A percentile compares a stretch with the other conserved stretches of the same genome.
Conservation (phyloP, 2,329 filamentous ascomycete species). For the Graphilbum ipis-grandicollis region DNA sequence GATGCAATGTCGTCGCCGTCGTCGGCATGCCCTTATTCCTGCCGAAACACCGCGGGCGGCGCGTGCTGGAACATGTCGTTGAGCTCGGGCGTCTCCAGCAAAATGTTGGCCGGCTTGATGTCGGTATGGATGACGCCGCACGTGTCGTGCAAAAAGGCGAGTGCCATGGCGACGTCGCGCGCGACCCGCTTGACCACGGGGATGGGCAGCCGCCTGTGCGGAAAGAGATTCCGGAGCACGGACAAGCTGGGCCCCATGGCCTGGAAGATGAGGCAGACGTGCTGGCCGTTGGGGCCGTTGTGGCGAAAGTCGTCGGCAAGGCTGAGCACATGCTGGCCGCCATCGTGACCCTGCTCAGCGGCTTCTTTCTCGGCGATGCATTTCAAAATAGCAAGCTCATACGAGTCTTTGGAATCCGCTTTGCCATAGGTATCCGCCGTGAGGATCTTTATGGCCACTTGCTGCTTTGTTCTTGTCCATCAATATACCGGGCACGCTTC, state of each 20-base stretch:
- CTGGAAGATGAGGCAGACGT: constrained; percentile 3
- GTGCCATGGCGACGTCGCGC: neutral
- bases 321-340: neutral
- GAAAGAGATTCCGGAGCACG: neutral
- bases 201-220: neutral
- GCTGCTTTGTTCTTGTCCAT: neutral
- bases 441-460: constrained; percentile 3
- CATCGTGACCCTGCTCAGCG: neutral
- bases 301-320: neutral
- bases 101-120: constrained; percentile 3
- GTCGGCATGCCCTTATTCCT: neutral
- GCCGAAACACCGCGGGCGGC: neutral
- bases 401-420: neutral
- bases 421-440: constrained; percentile 1
- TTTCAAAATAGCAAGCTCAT: neutral
- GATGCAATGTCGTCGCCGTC: constrained; percentile 2
- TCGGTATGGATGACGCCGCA: constrained; percentile 3
- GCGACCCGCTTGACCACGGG: neutral
- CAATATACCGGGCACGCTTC: neutral
- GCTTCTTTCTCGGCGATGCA: neutral
- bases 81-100: constrained; percentile 1
- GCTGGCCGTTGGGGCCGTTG: constrained; percentile 2
- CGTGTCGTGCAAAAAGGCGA: constrained; percentile 2
- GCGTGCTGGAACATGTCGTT: neutral
- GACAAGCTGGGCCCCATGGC: neutral